Percentiles rank a stretch among this genome's conserved stretches.
phyloP scores from a whole-genome alignment of 805 yeast genomes.

The Schizosaccharomyces cryophilus region DNA sequence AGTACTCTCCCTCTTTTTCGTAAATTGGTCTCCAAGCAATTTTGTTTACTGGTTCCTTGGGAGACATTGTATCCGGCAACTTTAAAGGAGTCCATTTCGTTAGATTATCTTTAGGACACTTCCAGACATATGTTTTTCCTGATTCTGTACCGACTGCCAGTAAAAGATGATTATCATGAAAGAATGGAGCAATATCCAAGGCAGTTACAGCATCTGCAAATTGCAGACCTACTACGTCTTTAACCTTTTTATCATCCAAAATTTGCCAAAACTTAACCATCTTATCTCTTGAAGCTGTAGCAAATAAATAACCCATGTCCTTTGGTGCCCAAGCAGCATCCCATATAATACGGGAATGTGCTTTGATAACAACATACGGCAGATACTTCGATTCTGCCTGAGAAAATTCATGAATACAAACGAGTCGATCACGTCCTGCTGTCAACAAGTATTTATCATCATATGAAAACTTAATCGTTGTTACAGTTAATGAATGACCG shows the following conservation, averaged over 20 bases:
- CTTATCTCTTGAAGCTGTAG: slow-evolving; percentile 35
- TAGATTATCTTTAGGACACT: neutral
- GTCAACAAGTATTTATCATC: slow-evolving; percentile 31
- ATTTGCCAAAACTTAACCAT: slow-evolving; percentile 44
- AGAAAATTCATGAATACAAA: slow-evolving; percentile 43
- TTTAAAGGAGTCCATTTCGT: slow-evolving; percentile 1
- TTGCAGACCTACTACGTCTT: neutral
- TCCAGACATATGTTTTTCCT: neutral
- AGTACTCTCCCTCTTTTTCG: neutral
- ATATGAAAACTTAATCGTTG: slow-evolving; percentile 53
- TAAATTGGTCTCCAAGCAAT: neutral
- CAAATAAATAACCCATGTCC: slow-evolving; percentile 20
- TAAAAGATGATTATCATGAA: neutral
- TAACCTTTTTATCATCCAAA: slow-evolving; percentile 10
- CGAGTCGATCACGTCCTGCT: slow-evolving; percentile 75
- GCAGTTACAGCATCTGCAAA: slow-evolving; percentile 9
- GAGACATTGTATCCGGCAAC: neutral
- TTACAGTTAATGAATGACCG: slow-evolving; percentile 67
- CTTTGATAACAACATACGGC: slow-evolving; percentile 28
- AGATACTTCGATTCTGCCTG: slow-evolving; percentile 20
- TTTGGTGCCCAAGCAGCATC: slow-evolving; percentile 68
- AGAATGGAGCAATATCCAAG: slow-evolving; percentile 4
- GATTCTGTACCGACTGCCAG: neutral
- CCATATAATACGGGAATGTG: slow-evolving; percentile 86
- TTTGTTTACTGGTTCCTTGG: neutral